phyloP scores from a whole-genome alignment of 805 yeast genomes.

The Schwanniomyces sp. region DNA sequence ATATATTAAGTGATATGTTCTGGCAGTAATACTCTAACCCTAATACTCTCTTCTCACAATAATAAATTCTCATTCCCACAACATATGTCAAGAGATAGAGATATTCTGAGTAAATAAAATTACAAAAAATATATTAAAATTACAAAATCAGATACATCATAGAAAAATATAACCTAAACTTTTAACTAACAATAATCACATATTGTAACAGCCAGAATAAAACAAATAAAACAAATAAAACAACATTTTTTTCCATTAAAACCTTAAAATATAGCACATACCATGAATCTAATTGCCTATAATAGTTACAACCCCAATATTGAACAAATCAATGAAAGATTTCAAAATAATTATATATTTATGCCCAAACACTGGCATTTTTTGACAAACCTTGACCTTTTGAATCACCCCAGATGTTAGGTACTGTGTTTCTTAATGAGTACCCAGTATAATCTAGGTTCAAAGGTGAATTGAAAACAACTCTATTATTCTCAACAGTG shows the following conservation, averaged over 20 bases:
- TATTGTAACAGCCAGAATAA: background rate
- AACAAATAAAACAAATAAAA: background rate
- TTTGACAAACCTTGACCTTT: constrained; percentile 2
- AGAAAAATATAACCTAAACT: background rate
- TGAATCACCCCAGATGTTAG: constrained; percentile 26
- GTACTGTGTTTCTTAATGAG: background rate
- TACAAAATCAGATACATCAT: background rate
- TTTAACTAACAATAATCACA: background rate
- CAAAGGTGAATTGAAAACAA: constrained; percentile 2
- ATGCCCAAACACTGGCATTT: constrained; percentile 35
- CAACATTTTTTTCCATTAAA: background rate
- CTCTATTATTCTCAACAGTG: background rate
- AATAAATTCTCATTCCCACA: no score
- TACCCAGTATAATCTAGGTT: background rate
- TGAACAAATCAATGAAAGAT: constrained; percentile 1
- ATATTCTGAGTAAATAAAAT: background rate
- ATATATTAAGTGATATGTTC: no score
- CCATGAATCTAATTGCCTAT: background rate
- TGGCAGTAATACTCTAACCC: no score
- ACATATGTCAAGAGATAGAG: no score
- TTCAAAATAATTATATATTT: constrained; percentile 1
- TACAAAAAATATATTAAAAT: background rate
- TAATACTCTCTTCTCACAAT: no score
- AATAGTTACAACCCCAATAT: background rate
- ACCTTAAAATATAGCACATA: constrained; percentile 1